Percentiles rank a stretch among this genome's conserved stretches.
Conservation (phyloP, 1,284 basidiomycete genomes). For the Ceratobasidium sp. region DNA sequence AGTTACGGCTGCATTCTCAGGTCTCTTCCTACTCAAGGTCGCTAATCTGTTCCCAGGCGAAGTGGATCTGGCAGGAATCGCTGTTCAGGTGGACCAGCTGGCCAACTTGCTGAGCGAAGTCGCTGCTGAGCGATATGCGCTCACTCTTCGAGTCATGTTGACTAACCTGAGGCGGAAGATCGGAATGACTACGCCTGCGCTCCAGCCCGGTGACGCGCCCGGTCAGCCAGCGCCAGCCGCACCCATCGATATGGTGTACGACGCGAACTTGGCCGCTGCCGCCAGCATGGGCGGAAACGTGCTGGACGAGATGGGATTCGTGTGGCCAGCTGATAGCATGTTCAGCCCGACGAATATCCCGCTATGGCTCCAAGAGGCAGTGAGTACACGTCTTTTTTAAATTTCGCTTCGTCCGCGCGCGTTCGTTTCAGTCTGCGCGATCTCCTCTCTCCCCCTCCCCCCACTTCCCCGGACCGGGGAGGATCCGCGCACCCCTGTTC, state of each 20-base stretch:
- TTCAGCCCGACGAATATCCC: conserved; percentile 82
- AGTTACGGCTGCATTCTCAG: conserved; percentile 90
- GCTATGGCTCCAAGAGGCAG: conserved; percentile 81
- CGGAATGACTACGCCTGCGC: conserved; percentile 67
- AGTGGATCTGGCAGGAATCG: conserved; percentile 76
- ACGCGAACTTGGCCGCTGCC: conserved; percentile 42
- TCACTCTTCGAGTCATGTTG: conserved; percentile 89
- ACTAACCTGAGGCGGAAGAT: conserved; percentile 86
- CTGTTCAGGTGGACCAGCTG: conserved; percentile 81
- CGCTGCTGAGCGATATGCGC: conserved; percentile 88
- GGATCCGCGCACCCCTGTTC: conserved; percentile 44
- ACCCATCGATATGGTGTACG: conserved; percentile 41
- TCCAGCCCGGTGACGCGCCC: conserved; percentile 48
- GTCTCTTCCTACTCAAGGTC: conserved; percentile 91
- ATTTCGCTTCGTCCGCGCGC: background rate
- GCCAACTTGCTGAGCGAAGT: conserved; percentile 83
- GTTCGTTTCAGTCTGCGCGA: background rate
- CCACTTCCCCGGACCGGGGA: background rate
- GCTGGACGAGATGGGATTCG: conserved; percentile 81
- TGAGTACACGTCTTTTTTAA: conserved; percentile 35
- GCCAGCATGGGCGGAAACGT: conserved; percentile 47
- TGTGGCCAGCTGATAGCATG: conserved; percentile 75
- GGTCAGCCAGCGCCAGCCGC: conserved; percentile 31
- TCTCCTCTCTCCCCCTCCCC: background rate
- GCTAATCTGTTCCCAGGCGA: conserved; percentile 84